A percentile compares a stretch with the other conserved stretches of the same genome.
Conservation (phyloP, 257 asterid species). For the Ehretia macrophylla region DNA sequence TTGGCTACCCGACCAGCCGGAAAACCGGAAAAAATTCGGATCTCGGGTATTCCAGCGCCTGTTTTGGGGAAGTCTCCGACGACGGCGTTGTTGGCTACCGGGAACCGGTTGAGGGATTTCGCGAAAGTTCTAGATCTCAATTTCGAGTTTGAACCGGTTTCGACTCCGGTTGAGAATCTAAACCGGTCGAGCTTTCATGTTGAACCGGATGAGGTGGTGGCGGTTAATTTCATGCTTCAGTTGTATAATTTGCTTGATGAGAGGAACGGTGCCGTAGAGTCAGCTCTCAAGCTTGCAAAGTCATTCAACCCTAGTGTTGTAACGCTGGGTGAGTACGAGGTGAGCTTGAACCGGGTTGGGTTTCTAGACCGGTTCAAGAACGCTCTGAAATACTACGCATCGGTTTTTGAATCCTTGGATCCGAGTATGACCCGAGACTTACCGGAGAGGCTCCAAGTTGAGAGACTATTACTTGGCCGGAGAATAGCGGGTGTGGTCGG, state of each 20-base stretch:
- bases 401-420: slow-evolving; percentile 79
- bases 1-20: slow-evolving; percentile 84
- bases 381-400: slow-evolving; percentile 65
- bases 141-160: slow-evolving; percentile 71
- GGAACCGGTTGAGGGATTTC: slow-evolving; percentile 74
- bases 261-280: slow-evolving; percentile 42
- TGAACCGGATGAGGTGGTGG: slow-evolving; percentile 60
- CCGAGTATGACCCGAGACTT: slow-evolving; percentile 62
- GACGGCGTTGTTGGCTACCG: slow-evolving; percentile 69
- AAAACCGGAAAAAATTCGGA: slow-evolving; percentile 63
- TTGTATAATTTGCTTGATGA: slow-evolving; percentile 65
- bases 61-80: slow-evolving; percentile 59
- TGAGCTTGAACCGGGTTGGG: slow-evolving; percentile 59
- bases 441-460: slow-evolving; percentile 64
- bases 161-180: slow-evolving; percentile 58
- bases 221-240: slow-evolving; percentile 90
- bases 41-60: slow-evolving; percentile 90
- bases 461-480: slow-evolving; percentile 60
- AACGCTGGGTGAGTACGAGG: slow-evolving; percentile 83
- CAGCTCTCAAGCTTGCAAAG: slow-evolving; percentile 66
- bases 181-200: slow-evolving; percentile 49
- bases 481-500: slow-evolving; percentile 67
- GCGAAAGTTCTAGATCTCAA: slow-evolving; percentile 78
- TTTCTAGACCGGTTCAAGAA: slow-evolving; percentile 62
- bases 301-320: slow-evolving; percentile 74